These are phyloP conservation scores for Cyberlindnera sargentensis DNA, from an alignment of 805 yeast genomes.

Conservation along the genomic window DNA sequence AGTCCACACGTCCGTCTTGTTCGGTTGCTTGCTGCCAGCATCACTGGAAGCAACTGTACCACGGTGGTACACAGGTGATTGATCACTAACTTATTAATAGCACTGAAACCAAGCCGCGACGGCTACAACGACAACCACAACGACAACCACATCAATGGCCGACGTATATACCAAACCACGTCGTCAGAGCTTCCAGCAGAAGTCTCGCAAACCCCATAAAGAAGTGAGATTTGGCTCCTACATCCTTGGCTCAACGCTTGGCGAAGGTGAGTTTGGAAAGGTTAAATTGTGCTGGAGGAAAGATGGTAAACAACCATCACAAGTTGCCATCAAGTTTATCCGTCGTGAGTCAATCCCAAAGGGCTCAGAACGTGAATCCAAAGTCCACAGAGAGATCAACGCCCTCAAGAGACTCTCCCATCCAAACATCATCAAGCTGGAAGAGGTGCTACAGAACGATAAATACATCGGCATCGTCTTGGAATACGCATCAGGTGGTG, in stretches of 20 bases:
- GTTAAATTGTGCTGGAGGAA: slow-evolving; percentile 95
- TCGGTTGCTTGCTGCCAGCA: no score
- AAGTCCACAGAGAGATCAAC: slow-evolving; percentile 88
- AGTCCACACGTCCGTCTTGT: no score
- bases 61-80: no score
- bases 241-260: slow-evolving; percentile 85
- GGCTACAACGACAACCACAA: no score
- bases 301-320: slow-evolving; percentile 59
- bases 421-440: slow-evolving; percentile 88
- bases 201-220: slow-evolving; percentile 35
- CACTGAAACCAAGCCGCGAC: no score
- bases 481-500: slow-evolving; percentile 97
- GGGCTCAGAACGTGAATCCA: slow-evolving; percentile 78
- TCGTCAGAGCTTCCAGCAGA: slow-evolving; percentile 23
- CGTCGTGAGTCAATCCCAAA: slow-evolving; percentile 83
- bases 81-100: no score
- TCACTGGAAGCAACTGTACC: no score
- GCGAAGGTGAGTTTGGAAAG: slow-evolving; percentile 98
- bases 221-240: slow-evolving; percentile 87
- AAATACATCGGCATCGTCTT: slow-evolving; percentile 93
- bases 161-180: slow-evolving; percentile 12
- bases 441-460: slow-evolving; percentile 89
- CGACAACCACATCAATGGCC: not conserved
- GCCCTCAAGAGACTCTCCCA: slow-evolving; percentile 81
- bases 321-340: slow-evolving; percentile 90